Evolutionary conservation across 768 basidiomycete species (phyloP).

Genomic region (Galerina sulciceps): DNA sequence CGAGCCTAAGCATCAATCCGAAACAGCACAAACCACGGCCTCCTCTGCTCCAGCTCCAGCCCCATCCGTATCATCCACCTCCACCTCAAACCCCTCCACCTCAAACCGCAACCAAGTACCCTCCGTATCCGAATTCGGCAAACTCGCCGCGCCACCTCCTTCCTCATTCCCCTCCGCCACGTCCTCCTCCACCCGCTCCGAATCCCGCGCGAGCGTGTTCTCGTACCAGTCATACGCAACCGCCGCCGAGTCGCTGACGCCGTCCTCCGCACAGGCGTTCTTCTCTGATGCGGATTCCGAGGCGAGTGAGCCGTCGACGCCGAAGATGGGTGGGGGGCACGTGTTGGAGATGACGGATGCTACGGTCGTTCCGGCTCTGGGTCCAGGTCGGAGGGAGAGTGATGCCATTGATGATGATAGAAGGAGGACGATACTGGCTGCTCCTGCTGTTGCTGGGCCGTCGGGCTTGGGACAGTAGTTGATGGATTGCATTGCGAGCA

Average conservation of each 20-base stretch:
- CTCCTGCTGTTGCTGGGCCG: too few species aligned
- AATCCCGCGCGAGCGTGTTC: conserved; percentile 26
- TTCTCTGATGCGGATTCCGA: conserved; percentile 9
- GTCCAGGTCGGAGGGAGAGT: neutral
- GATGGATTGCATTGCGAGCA: too few species aligned
- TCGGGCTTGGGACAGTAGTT: too few species aligned
- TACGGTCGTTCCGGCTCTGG: conserved; percentile 17
- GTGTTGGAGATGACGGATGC: conserved; percentile 22
- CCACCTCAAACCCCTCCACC: neutral
- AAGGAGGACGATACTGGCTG: too few species aligned
- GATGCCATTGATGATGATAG: too few species aligned
- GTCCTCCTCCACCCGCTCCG: conserved; percentile 19
- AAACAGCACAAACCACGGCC: neutral
- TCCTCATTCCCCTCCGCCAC: conserved; percentile 21
- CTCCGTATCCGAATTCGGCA: conserved; percentile 18
- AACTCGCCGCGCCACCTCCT: conserved; percentile 12
- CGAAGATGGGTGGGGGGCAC: conserved; percentile 17
- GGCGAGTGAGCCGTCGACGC: conserved; percentile 16
- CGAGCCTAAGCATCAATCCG: neutral
- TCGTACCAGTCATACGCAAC: conserved; percentile 37
- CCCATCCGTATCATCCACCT: neutral
- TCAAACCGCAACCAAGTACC: neutral
- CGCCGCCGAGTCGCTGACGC: conserved; percentile 31
- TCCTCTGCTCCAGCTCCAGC: neutral
- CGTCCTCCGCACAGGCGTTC: conserved; percentile 6